Conservation (phyloP, 208 protist genomes). For the Acanthamoeba polyphaga region DNA sequence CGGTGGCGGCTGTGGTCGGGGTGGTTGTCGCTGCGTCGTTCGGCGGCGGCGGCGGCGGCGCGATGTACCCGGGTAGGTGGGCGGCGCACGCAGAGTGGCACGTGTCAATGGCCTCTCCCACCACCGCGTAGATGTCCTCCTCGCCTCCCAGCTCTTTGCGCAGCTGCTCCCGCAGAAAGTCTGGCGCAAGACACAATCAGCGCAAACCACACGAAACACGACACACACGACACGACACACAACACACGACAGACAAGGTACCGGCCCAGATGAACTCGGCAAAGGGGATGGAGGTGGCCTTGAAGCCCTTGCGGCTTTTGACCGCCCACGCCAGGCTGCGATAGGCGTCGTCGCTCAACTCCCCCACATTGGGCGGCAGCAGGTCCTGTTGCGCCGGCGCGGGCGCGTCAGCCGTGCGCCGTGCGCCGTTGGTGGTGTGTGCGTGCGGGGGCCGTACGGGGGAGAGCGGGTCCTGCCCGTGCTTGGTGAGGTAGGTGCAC, state of each 20-base stretch:
- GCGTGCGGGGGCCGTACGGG: not conserved
- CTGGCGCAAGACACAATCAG: not conserved
- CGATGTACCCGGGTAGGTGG: slow-evolving; percentile 39
- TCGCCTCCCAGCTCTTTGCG: not conserved
- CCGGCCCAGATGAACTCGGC: slow-evolving; percentile 70
- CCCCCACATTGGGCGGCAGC: slow-evolving; percentile 39
- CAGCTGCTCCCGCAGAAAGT: slow-evolving; percentile 44
- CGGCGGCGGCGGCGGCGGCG: not conserved
- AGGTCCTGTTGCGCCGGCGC: not conserved
- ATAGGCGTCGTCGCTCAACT: slow-evolving; percentile 60
- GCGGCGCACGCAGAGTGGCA: slow-evolving; percentile 16
- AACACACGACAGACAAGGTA: not conserved
- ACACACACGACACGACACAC: not conserved
- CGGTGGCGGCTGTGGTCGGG: no score
- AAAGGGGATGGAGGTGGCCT: slow-evolving; percentile 59
- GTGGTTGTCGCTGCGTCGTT: no score
- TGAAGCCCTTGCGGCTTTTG: slow-evolving; percentile 57
- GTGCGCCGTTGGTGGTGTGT: not conserved
- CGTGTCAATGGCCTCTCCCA: not conserved
- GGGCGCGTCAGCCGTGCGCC: not conserved
- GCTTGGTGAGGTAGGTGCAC: slow-evolving; percentile 68
- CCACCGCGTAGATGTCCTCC: slow-evolving; percentile 45
- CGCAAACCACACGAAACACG: not conserved
- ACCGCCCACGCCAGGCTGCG: slow-evolving; percentile 69
- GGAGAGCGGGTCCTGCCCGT: slow-evolving; percentile 40